A percentile compares a stretch with the other conserved stretches of the same genome.
These are phyloP conservation scores for Alternaria dauci DNA, from an alignment of 2,329 filamentous ascomycete species.

Conservation along the genomic window DNA sequence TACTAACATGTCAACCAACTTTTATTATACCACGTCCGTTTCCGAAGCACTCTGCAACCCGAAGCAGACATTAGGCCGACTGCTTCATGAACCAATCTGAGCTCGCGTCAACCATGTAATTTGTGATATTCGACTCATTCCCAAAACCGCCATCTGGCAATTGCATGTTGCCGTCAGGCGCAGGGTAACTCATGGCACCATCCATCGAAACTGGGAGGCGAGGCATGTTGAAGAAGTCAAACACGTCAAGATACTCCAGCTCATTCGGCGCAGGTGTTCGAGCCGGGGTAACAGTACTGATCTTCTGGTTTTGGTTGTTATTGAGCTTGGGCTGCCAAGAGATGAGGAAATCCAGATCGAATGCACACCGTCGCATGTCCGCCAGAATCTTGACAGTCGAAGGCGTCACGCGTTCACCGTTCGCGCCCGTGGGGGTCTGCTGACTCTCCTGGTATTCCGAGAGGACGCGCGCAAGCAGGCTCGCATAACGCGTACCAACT, in stretches of 20 bases:
- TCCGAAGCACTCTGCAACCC: background rate
- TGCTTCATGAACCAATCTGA: slow-evolving; percentile 72
- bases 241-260: slow-evolving; percentile 89
- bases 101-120: slow-evolving; percentile 77
- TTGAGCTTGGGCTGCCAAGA: slow-evolving; percentile 72
- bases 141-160: slow-evolving; percentile 39
- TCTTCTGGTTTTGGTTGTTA: slow-evolving; percentile 44
- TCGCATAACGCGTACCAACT: slow-evolving; percentile 82
- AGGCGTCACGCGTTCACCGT: slow-evolving; percentile 78
- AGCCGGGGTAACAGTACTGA: slow-evolving; percentile 60
- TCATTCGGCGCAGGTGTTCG: slow-evolving; percentile 80
- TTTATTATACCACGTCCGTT: background rate
- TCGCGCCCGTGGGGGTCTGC: slow-evolving; percentile 61
- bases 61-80: slow-evolving; percentile 14
- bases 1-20: background rate
- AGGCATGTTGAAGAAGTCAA: slow-evolving; percentile 94
- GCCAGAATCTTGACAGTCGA: slow-evolving; percentile 86
- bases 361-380: slow-evolving; percentile 90
- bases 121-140: slow-evolving; percentile 79
- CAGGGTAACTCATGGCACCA: slow-evolving; percentile 39
- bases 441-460: slow-evolving; percentile 86
- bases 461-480: slow-evolving; percentile 80
- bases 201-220: slow-evolving; percentile 64
- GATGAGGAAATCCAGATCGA: slow-evolving; percentile 89
- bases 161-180: slow-evolving; percentile 38